A percentile compares a stretch with the other conserved stretches of the same genome.
phyloP scores from a whole-genome alignment of 208 protist genomes.

The Hexamita inflata region DNA sequence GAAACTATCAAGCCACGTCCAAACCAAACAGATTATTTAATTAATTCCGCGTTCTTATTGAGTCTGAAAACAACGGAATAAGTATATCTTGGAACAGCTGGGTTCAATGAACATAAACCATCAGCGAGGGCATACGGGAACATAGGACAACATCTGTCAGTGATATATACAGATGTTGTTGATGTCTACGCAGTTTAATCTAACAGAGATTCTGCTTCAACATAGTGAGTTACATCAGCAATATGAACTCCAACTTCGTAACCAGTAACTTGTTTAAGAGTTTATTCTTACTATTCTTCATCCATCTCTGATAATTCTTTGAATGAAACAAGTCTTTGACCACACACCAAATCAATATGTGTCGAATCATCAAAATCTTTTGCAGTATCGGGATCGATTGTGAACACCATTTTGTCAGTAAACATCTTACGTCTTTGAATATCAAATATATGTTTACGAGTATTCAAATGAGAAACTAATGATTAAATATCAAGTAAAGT shows the following conservation, averaged over 20 bases:
- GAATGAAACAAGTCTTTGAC: not conserved
- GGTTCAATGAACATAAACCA: constrained; percentile 29
- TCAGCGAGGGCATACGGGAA: constrained; percentile 18
- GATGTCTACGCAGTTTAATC: not conserved
- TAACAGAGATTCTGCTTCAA: not conserved
- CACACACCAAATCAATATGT: not conserved
- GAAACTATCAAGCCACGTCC: not conserved
- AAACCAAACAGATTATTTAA: constrained; percentile 21
- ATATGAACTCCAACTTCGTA: constrained; percentile 35
- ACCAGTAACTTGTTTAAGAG: not conserved
- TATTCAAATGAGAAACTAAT: no score
- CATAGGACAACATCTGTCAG: constrained; percentile 21
- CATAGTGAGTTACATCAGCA: constrained; percentile 31
- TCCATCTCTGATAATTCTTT: not conserved
- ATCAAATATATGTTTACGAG: no score
- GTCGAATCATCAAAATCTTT: constrained; percentile 32
- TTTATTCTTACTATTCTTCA: not conserved
- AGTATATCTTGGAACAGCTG: not conserved
- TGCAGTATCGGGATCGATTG: constrained; percentile 31
- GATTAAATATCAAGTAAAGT: no score
- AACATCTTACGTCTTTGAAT: not conserved
- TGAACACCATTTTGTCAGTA: not conserved
- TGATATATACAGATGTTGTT: constrained; percentile 22
- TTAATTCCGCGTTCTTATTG: not conserved
- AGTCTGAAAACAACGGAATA: not conserved